Base-by-base conservation (phyloP, 768 basidiomycete species). In the Russula sp. region DNA sequence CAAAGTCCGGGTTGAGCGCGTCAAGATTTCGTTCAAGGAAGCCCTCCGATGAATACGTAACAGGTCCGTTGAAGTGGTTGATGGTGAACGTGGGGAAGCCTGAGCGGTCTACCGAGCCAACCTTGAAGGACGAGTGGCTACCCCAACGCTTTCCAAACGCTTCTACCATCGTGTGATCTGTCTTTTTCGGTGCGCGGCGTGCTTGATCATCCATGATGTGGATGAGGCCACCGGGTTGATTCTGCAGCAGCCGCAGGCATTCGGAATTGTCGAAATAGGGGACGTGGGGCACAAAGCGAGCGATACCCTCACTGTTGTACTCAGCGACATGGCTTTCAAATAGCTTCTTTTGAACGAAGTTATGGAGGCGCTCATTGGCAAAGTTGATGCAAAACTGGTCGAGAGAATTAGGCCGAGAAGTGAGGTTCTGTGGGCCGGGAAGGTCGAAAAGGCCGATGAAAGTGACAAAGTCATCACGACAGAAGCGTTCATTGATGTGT, bases 171-270 rank as follows among this genome's bases (percentile, higher is more conserved):
- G 89, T 91, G 58, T 88, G 83, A 69, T 96, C 93, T 2, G 88
- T 95, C 83, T 95, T 94, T 76, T 94, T 95, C 63, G 85, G 87
- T 61, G 83, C 82, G 44, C 90, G 81, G 13, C 89, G 82, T 1
- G 94, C 90, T 74, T 97, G 94, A 71, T 98, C 96, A 71, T 98
- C 95, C 89, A 98, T 92, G 74, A 98, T 98, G 70, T 96, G 93
- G 57, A 98, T 86, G 37, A 99, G 78, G 2, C 97, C 97, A 10
- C 94, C 95, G 1, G 91, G 94, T 59, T 79, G 79, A 71, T 92
- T 88, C 71, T 94, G 88, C 47, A 98, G 76, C 35, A 99, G 78
- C 8, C 92, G 84, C 35, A 98, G 75, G 68, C 91, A 94, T 71
- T 98, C 95, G 10, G 87, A 73, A 73, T 98, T 98, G 76, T 96